Base-by-base conservation (phyloP, 2,329 filamentous ascomycete species). In the Aspergillus latus region DNA sequence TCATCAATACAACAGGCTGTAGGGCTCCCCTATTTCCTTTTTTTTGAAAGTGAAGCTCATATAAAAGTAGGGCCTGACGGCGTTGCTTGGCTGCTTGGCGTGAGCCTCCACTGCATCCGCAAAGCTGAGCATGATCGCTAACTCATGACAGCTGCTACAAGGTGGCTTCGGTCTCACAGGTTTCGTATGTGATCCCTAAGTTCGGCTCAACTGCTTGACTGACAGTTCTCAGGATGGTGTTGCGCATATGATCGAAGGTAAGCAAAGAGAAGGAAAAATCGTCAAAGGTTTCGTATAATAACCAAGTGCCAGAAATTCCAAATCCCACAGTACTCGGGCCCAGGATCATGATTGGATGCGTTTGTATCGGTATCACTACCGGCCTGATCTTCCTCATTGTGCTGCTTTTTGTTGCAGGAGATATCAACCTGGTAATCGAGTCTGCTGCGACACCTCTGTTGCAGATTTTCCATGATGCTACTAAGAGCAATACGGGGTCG, bases 1-100 rank as follows among this genome's bases (percentile, higher is more conserved):
- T 90, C 65, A 81, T 88, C 67, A 91, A 91, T 62, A 70, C 82
- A 46, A 85, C 83, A 7, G 85, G 85, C 42, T 89, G 86, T 71
- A 68, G 45, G 68, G 39, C 21, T 36, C 16, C 11, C 8, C 16
- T 3, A 4, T 6, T 21, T 11, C 34, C 4, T 37, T 4, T 43
- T 13, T 8, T n/a, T 34, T 45, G n/a, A 34, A n/a, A 16, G n/a
- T 1, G 30, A 54, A 29, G 50, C 66, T 69, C 37, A 68, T 52
- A 21, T 6, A 30, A 28, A 32, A n/a, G 10, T 21, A 70, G 68
- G 69, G 87, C 86, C 87, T 0, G 84, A 88, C 70, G 86, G 86
- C 0, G 68, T 89, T 60, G 74, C 75, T 42, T 78, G 76, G 76
- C 62, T 78, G 30, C 67, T 78, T 11, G 76, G 76, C 39, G 71